These are phyloP conservation scores for Pleodorina starrii DNA, from an alignment of 139 green algal species.

Conservation along the genomic window DNA sequence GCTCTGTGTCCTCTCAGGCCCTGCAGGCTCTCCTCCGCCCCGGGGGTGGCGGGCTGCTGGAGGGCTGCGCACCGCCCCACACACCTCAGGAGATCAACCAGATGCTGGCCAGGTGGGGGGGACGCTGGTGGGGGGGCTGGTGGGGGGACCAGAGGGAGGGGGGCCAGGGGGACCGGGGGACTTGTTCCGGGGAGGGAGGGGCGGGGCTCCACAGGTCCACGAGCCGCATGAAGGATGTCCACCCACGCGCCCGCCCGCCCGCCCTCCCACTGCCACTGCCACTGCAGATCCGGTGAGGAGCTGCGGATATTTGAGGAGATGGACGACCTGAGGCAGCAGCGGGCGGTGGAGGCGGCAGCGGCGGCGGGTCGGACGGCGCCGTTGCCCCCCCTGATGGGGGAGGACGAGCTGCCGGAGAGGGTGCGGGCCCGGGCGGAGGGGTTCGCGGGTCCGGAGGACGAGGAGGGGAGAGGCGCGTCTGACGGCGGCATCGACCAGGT, in stretches of 20 bases:
- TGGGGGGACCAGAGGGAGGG: too few species aligned
- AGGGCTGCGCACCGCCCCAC: conserved; percentile 62
- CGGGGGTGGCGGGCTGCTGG: conserved; percentile 29
- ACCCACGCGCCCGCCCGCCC: too few species aligned
- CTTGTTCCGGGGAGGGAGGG: too few species aligned
- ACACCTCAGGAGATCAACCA: conserved; percentile 73
- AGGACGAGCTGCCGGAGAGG: conserved; percentile 73
- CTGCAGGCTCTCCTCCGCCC: conserved; percentile 64
- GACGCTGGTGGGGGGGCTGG: too few species aligned
- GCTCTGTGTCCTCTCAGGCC: too few species aligned
- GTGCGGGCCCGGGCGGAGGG: conserved; percentile 41
- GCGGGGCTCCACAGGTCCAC: too few species aligned
- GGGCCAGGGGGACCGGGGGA: too few species aligned
- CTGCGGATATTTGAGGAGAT: conserved; percentile 75
- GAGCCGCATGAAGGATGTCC: too few species aligned
- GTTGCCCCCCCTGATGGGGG: conserved; percentile 53
- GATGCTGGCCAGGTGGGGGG: conserved; percentile 60
- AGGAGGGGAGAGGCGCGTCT: too few species aligned
- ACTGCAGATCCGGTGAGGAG: conserved; percentile 67
- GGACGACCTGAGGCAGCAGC: conserved; percentile 36
- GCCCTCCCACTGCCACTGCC: neutral
- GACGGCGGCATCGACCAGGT: too few species aligned
- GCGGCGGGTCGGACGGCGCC: neutral
- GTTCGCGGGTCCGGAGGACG: too few species aligned
- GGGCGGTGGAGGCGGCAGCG: neutral